Evolutionary conservation across 1,139 yeast species (phyloP), one percentile per base, ranked within the genome.

Genomic region (Nadsonia commutata): DNA sequence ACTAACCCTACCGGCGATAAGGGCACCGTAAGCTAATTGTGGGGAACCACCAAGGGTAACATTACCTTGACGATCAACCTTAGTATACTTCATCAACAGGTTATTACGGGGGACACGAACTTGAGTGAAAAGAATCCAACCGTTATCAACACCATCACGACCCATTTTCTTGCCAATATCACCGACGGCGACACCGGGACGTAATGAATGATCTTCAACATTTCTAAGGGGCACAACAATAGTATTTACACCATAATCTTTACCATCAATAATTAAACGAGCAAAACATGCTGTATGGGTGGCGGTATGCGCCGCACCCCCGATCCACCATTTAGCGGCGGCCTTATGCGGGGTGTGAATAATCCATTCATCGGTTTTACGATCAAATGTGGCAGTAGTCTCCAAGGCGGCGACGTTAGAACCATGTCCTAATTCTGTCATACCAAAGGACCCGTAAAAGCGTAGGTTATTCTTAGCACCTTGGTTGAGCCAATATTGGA

Each of bases 291-390:
- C 74, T 20, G 85, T 68, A 63, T 86, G 95, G 40, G 90, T 83
- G 8, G 95, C 81, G 20, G 94, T 80, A 59, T 84, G 94, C 5
- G 95, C 95, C 43, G 95, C 95, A 57, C 96, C 96, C 44, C 95
- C 96, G 56, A 86, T 86, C 96, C 96, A 86, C 95, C 95, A 86
- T 64, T 86, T 86, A 47, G 95, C 84, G 36, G 95, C 95, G 44
- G 90, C 86, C 49, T 82, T 65, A 58, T 84, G 84, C 6, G 96
- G 96, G 20, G 96, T 86, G 60, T 83, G 76, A 52, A 86, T 77
- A 44, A 74, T 62, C 53, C 86, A 83, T 49, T 78, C 76, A 55
- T 83, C 85, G 23, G 70, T 71, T 22, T 64, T 66, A 40, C 69
- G 67, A 59, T 84, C 82, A 59, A 72, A 86, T 40, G 82, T 79